Base-by-base conservation (phyloP, 2,329 filamentous ascomycete species). In the Monascus ruber region DNA sequence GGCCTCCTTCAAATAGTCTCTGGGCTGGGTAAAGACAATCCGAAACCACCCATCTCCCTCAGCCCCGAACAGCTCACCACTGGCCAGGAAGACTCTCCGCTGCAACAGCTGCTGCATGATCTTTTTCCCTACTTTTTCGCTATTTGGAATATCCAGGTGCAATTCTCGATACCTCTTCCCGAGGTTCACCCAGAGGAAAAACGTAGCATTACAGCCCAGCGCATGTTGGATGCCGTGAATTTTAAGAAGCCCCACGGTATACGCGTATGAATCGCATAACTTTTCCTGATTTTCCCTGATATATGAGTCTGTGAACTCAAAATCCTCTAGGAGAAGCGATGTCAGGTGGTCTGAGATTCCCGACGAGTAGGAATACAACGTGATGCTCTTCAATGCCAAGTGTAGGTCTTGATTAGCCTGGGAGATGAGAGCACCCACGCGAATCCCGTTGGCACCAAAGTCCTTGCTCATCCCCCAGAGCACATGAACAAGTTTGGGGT, bases 361-460 rank as follows among this genome's bases (percentile, higher is more conserved):
- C 0, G 70, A 71, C 0, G 63, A 57, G 44, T 64, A 68, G 29
- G 71, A 65, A 45, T 75, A 74, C 8, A 71, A 58, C 0, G 60
- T 46, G 4, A 66, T 58, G 3, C 58, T 56, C 3, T 55, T 49
- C 3, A 73, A 38, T 0, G 69, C 64, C 1, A 45, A 42, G 33
- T 65, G 60, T 0, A 74, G 47, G 0, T 52, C 46, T 2, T 47
- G 36, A 41, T 71, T 74, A 27, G 58, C 50, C 39, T 71, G 71
- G 4, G 69, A 70, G 24, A 74, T 59, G n/a, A 75, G 54, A 11
- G 57, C 62, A 0, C 73, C 74, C 4, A 76, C 44, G 1, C 74
- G 66, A 5, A 77, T 54, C 0, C 76, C 76, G 33, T 74, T 76
- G 17, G 71, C 69, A 24, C 72, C 71, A 52, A 78, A 79, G 51